Evolutionary conservation across 164 flowering plant genomes (phyloP).

Genomic region (Litsea cubeba): DNA sequence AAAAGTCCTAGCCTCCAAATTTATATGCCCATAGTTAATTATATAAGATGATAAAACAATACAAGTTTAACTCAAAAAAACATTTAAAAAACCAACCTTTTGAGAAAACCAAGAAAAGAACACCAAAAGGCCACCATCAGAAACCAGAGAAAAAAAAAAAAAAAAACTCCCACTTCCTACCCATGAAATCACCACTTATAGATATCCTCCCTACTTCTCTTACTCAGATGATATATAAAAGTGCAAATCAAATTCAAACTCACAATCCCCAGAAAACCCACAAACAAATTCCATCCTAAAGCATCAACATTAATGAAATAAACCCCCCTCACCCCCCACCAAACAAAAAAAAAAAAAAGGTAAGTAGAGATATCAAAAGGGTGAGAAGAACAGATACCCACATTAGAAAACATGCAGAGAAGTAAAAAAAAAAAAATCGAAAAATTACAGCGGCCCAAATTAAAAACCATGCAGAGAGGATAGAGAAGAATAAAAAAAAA

Average conservation of each 20-base stretch:
- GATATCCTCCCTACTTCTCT: neutral
- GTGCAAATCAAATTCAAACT: neutral
- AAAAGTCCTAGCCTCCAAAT: neutral
- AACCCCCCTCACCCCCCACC: no score
- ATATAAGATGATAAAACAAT: neutral
- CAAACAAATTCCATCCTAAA: neutral
- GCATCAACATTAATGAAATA: neutral
- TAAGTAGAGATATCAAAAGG: neutral
- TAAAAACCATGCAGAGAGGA: no score
- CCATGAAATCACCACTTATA: no score
- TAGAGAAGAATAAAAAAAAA: no score
- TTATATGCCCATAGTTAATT: neutral
- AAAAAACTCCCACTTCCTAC: neutral
- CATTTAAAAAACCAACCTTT: neutral
- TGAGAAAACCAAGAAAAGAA: neutral
- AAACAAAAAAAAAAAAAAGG: no score
- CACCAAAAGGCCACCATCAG: neutral
- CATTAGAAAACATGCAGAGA: neutral
- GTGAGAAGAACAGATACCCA: neutral
- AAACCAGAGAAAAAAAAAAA: neutral
- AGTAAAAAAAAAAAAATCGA: no score
- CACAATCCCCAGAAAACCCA: neutral
- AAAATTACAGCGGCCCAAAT: no score
- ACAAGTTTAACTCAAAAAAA: no score
- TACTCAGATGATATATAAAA: no score